Evolutionary conservation across 2,329 filamentous ascomycete genomes (phyloP).

Genomic region (Aspergillus nomiae): DNA sequence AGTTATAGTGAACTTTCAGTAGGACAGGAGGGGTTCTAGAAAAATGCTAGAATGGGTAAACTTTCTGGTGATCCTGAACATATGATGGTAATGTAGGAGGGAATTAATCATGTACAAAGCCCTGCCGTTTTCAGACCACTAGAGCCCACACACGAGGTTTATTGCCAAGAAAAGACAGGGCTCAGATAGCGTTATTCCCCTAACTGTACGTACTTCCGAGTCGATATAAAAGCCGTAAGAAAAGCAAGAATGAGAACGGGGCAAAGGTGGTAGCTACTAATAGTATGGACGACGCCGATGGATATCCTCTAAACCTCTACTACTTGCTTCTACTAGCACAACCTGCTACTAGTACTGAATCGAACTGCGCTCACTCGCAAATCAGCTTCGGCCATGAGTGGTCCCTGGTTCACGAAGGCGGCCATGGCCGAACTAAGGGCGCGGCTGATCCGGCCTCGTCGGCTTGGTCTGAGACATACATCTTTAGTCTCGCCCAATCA

Average conservation of each 20-base stretch:
- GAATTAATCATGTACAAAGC: no score
- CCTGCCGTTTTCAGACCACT: neutral
- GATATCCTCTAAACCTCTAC: no score
- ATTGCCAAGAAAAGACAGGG: neutral
- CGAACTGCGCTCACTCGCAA: neutral
- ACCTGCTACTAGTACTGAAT: neutral
- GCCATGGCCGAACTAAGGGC: constrained; percentile 8
- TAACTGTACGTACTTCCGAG: neutral
- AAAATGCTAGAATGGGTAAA: constrained; percentile 14
- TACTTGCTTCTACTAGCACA: neutral
- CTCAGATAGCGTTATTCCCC: neutral
- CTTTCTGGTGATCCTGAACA: neutral
- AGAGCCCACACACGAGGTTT: neutral
- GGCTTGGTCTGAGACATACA: constrained; percentile 14
- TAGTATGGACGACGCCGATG: no score
- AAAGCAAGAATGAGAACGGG: neutral
- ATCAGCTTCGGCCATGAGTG: neutral
- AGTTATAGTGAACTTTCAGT: neutral
- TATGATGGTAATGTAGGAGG: neutral
- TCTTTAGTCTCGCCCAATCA: constrained; percentile 5
- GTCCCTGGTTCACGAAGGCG: neutral
- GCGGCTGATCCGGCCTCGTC: constrained; percentile 17
- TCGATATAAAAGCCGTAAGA: neutral
- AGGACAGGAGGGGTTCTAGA: constrained; percentile 13
- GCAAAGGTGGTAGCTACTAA: neutral